These are phyloP conservation scores for Nicotiana noctiflora DNA, from an alignment of 257 asterid species.

Conservation along the genomic window DNA sequence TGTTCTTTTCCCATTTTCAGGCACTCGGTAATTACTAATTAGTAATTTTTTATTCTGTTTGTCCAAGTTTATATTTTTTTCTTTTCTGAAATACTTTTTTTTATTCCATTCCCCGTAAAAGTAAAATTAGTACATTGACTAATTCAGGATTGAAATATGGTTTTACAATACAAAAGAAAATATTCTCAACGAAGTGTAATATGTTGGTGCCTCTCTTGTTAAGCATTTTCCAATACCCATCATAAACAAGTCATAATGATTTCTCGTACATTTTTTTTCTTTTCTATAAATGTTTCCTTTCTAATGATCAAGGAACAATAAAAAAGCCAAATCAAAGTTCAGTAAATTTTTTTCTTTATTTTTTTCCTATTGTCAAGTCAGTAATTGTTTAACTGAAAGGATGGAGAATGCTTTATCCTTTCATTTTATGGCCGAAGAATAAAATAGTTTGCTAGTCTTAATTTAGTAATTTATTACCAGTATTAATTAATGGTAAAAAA, in stretches of 20 bases:
- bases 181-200: neutral
- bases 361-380: too few relatives aligned
- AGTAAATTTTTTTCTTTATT: too few relatives aligned
- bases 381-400: neutral
- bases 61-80: too few relatives aligned
- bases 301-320: neutral
- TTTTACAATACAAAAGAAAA: neutral
- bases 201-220: constrained; percentile 4
- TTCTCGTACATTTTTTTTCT: neutral
- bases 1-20: too few relatives aligned
- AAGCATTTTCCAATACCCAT: neutral
- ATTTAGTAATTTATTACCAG: neutral
- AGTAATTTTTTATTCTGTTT: too few relatives aligned
- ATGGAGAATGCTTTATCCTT: neutral
- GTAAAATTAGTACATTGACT: too few relatives aligned
- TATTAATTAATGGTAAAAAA: neutral
- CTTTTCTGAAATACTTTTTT: too few relatives aligned
- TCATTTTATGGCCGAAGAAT: neutral
- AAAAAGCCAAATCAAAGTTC: too few relatives aligned
- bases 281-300: neutral
- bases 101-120: too few relatives aligned
- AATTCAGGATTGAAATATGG: neutral
- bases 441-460: neutral
- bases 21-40: too few relatives aligned
- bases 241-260: constrained; percentile 2